phyloP scores from a whole-genome alignment of 768 basidiomycete genomes.

The Leccinum longicurvipes region DNA sequence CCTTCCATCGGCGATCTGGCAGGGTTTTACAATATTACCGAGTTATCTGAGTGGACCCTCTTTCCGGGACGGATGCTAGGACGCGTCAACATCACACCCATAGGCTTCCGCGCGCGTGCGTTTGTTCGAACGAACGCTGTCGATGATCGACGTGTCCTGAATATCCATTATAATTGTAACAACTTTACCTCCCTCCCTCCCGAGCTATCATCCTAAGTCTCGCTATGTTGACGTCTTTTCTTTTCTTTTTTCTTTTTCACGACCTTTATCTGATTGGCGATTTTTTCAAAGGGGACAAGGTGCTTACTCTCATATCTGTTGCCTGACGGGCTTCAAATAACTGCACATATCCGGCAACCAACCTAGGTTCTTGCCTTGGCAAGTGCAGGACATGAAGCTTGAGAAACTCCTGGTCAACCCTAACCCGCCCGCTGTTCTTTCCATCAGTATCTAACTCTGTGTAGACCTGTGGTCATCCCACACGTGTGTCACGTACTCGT shows the following conservation, averaged over 20 bases:
- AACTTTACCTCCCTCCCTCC: slow-evolving; percentile 50
- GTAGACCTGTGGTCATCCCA: slow-evolving; percentile 15
- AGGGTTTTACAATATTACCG: slow-evolving; percentile 43
- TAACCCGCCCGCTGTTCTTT: slow-evolving; percentile 40
- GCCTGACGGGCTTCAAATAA: slow-evolving; percentile 50
- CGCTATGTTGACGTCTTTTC: slow-evolving; percentile 43
- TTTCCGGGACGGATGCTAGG: slow-evolving; percentile 25
- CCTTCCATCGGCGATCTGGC: slow-evolving; percentile 43
- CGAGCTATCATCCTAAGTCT: slow-evolving; percentile 63
- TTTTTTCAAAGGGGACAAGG: slow-evolving; percentile 48
- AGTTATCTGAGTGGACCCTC: slow-evolving; percentile 30
- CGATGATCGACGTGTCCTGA: slow-evolving; percentile 46
- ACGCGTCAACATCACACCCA: slow-evolving; percentile 37
- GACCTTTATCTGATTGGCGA: neutral
- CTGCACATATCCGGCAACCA: slow-evolving; percentile 62
- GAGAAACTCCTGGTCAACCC: slow-evolving; percentile 46
- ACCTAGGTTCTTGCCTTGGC: slow-evolving; percentile 59
- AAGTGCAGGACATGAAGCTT: slow-evolving; percentile 59
- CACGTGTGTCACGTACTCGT: slow-evolving; percentile 24
- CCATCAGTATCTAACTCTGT: neutral
- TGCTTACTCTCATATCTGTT: slow-evolving; percentile 50
- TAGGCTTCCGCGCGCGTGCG: slow-evolving; percentile 18
- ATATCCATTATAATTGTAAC: slow-evolving; percentile 57
- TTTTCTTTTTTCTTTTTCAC: too few relatives aligned
- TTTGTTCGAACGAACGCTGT: slow-evolving; percentile 27